Percentiles rank a stretch among this genome's conserved stretches.
Conservation (phyloP, 2,329 filamentous ascomycete species). For the Ascochyta viciae-villosae region DNA sequence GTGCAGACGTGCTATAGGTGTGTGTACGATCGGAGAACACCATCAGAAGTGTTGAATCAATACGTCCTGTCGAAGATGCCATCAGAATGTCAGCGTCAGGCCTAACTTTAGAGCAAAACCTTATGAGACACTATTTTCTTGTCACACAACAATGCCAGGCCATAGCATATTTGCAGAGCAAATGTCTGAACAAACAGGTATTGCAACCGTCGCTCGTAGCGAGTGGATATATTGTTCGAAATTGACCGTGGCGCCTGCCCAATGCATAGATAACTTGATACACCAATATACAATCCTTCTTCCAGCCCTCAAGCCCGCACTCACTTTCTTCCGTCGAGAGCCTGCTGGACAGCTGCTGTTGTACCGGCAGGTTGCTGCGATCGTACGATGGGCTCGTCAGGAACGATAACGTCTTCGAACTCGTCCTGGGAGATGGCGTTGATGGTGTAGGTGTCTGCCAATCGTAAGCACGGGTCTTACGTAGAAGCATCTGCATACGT, state of each 20-base stretch:
- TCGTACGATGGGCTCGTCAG: constrained; percentile 69
- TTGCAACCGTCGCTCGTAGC: constrained; percentile 9
- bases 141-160: background rate
- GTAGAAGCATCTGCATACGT: constrained; percentile 28
- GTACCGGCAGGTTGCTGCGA: constrained; percentile 39
- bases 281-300: constrained; percentile 31
- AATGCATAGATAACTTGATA: constrained; percentile 38
- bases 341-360: constrained; percentile 40
- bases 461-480: constrained; percentile 18
- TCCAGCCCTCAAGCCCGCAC: background rate
- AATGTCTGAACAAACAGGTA: background rate
- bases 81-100: no score
- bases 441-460: constrained; percentile 73
- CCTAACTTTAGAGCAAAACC: background rate
- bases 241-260: constrained; percentile 35
- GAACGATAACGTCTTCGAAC: constrained; percentile 93
- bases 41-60: no score
- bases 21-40: no score
- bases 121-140: background rate
- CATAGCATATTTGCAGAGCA: background rate
- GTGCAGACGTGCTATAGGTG: no score
- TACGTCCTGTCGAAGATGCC: no score
- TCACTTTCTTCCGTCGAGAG: constrained; percentile 40
- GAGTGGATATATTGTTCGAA: constrained; percentile 25
- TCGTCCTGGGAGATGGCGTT: constrained; percentile 92